Percentiles rank a stretch among this genome's conserved stretches.
phyloP scores from a whole-genome alignment of 495 filamentous ascomycete genomes.

The Penicillium pancosmium region DNA sequence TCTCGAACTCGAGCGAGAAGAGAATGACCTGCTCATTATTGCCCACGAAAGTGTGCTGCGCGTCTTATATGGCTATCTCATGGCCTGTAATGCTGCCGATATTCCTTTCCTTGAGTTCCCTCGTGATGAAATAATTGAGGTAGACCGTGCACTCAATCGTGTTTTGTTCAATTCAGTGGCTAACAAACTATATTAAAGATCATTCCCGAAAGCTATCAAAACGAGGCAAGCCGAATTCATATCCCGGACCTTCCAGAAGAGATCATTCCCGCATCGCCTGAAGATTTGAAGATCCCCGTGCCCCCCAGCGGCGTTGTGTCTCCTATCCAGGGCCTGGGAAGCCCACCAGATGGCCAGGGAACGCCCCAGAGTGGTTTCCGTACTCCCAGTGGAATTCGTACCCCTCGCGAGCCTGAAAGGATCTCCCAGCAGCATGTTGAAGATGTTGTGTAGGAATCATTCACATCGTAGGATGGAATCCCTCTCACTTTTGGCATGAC shows the following conservation, averaged over 20 bases:
- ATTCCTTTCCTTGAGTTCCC: constrained; percentile 95
- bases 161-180: constrained; percentile 14
- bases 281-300: constrained; percentile 83
- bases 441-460: constrained; percentile 44
- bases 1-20: constrained; percentile 93
- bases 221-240: constrained; percentile 84
- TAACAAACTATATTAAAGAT: constrained; percentile 55
- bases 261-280: constrained; percentile 72
- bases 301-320: constrained; percentile 59
- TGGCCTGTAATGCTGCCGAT: constrained; percentile 96
- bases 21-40: constrained; percentile 96
- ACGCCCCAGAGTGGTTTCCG: constrained; percentile 46
- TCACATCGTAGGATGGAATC: not conserved
- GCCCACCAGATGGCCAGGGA: constrained; percentile 42
- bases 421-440: constrained; percentile 53
- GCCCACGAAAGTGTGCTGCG: constrained; percentile 96
- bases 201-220: constrained; percentile 95
- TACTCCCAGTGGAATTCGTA: constrained; percentile 40
- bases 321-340: constrained; percentile 52
- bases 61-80: constrained; percentile 95
- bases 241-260: constrained; percentile 65
- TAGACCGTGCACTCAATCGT: constrained; percentile 30
- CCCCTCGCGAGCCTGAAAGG: constrained; percentile 49
- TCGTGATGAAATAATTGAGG: constrained; percentile 95
- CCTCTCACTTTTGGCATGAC: not conserved